Percentiles rank a stretch among this genome's conserved stretches.
Evolutionary conservation across 768 basidiomycete genomes (phyloP).

Genomic region (Leucocoprinus birnbaumii): DNA sequence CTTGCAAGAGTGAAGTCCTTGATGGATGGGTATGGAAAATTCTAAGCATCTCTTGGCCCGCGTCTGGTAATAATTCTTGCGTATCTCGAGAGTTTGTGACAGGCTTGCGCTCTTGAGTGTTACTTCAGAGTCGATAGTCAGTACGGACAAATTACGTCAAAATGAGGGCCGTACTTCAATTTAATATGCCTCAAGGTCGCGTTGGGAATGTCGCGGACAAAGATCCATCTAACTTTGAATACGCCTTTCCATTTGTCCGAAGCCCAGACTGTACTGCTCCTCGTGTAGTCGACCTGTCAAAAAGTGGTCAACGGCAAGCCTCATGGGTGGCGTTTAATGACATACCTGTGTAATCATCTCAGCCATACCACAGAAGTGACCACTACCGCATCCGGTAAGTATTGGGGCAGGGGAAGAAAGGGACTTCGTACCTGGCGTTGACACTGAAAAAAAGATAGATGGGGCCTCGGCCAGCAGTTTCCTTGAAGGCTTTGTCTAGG

Average conservation of each 20-base stretch:
- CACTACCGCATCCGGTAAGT: conserved; percentile 39
- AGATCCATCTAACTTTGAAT: conserved; percentile 97
- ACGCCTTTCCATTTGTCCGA: conserved; percentile 99
- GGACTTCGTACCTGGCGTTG: conserved; percentile 65
- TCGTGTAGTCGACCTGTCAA: conserved; percentile 81
- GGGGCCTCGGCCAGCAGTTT: conserved; percentile 86
- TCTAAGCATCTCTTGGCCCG: conserved; percentile 93
- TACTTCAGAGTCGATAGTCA: conserved; percentile 48
- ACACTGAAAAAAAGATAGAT: conserved; percentile 99
- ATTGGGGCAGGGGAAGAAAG: background rate
- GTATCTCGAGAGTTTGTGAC: conserved; percentile 98
- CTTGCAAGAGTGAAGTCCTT: conserved; percentile 89
- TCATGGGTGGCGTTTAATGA: conserved; percentile 2
- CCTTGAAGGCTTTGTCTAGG: conserved; percentile 96
- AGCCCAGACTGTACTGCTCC: conserved; percentile 96
- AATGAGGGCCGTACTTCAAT: conserved; percentile 53
- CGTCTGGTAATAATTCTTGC: conserved; percentile 93
- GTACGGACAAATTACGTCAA: background rate
- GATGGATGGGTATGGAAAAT: conserved; percentile 95
- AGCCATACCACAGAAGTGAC: conserved; percentile 98
- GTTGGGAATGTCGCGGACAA: conserved; percentile 94
- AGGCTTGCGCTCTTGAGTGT: conserved; percentile 97
- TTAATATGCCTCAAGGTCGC: conserved; percentile 87
- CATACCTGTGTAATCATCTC: conserved; percentile 94
- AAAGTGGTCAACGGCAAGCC: background rate